These are phyloP conservation scores for Eremothecium cymbalariae DNA, from an alignment of 1,139 yeast species.

Conservation along the genomic window DNA sequence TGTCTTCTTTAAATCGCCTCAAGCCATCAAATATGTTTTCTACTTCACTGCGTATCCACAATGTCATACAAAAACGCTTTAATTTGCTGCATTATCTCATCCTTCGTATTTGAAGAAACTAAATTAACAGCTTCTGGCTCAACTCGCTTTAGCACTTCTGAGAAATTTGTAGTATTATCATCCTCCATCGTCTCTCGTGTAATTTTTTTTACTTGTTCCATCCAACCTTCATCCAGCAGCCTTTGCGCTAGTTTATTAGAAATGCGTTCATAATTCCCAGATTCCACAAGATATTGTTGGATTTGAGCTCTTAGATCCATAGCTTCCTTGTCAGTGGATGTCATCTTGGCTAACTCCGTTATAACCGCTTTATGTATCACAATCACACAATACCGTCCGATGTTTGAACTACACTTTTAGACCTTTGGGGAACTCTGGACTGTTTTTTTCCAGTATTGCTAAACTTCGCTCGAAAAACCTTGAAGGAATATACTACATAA, in stretches of 20 bases:
- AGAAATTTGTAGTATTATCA: constrained; percentile 41
- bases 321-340: constrained; percentile 10
- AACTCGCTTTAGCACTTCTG: constrained; percentile 43
- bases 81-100: constrained; percentile 51
- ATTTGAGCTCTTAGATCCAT: constrained; percentile 53
- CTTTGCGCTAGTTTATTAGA: constrained; percentile 54
- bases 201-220: constrained; percentile 57
- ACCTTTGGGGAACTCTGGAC: too few species aligned
- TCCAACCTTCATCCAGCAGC: constrained; percentile 79
- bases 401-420: too few species aligned
- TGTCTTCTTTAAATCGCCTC: too few species aligned
- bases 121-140: constrained; percentile 57
- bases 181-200: constrained; percentile 40
- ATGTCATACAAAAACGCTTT: constrained; percentile 50
- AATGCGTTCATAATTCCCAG: constrained; percentile 73
- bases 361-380: too few species aligned
- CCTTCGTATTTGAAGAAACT: constrained; percentile 61
- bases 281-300: constrained; percentile 60
- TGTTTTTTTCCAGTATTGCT: too few species aligned
- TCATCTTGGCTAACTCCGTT: constrained; percentile 1
- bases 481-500: too few species aligned
- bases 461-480: too few species aligned
- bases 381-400: too few species aligned
- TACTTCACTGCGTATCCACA: constrained; percentile 28
- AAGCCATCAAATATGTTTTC: too few species aligned